Percentiles rank a stretch among this genome's conserved stretches.
These are phyloP conservation scores for Boletus subcaerulescens DNA, from an alignment of 768 basidiomycete species.

Conservation along the genomic window DNA sequence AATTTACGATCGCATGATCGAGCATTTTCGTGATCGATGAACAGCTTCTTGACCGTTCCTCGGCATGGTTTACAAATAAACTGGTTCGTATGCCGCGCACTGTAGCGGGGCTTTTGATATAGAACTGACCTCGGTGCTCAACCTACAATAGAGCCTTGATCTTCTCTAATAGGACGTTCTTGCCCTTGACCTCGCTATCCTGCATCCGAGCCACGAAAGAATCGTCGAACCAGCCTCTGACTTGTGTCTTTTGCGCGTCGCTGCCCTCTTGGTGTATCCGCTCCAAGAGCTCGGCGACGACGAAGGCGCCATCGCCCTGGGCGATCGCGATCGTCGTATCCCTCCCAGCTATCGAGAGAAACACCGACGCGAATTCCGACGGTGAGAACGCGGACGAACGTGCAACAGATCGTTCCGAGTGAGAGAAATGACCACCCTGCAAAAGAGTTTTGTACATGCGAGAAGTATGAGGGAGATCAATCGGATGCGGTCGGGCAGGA, in stretches of 20 bases:
- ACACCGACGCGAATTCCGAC: conserved; percentile 53
- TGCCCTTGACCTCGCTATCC: conserved; percentile 63
- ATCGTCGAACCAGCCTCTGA: conserved; percentile 59
- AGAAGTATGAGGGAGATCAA: conserved; percentile 80
- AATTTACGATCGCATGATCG: no score
- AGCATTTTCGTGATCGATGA: no score
- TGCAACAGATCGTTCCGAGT: conserved; percentile 52
- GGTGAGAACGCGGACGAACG: conserved; percentile 55
- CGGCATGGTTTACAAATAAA: background rate
- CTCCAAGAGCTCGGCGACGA: conserved; percentile 71
- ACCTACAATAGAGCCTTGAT: conserved; percentile 33
- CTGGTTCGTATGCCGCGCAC: background rate
- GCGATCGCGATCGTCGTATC: conserved; percentile 55
- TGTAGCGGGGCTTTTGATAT: conserved; percentile 7
- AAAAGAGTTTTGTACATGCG: conserved; percentile 86
- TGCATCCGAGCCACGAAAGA: conserved; percentile 48
- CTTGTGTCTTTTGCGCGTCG: conserved; percentile 37
- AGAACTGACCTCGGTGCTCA: background rate
- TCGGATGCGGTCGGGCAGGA: conserved; percentile 52
- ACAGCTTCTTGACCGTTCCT: no score
- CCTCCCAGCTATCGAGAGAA: conserved; percentile 52
- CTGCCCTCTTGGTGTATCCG: conserved; percentile 45
- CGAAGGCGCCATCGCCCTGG: conserved; percentile 64
- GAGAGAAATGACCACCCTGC: conserved; percentile 87
- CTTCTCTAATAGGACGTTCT: conserved; percentile 64